Evolutionary conservation across 2,329 filamentous ascomycete species (phyloP).

Genomic region (Phaeosphaeria sp.): DNA sequence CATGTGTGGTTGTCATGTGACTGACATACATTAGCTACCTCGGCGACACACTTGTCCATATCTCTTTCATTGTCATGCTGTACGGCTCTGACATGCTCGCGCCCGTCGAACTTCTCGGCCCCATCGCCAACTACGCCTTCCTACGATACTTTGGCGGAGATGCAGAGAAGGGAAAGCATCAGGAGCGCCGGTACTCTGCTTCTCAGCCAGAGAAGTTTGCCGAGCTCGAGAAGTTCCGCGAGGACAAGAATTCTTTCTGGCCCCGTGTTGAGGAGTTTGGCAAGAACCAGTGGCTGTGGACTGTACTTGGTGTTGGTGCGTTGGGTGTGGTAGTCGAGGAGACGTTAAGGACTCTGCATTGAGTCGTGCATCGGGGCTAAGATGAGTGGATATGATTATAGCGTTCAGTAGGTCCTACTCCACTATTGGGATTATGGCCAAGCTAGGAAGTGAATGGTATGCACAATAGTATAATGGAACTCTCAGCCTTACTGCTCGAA

Average conservation of each 20-base stretch:
- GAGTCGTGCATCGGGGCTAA: background rate
- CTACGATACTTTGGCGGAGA: constrained; percentile 65
- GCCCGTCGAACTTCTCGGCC: constrained; percentile 62
- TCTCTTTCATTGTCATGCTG: constrained; percentile 65
- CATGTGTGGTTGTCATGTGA: background rate
- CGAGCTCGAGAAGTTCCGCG: constrained; percentile 60
- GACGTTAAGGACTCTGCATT: constrained; percentile 41
- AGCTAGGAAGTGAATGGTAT: background rate
- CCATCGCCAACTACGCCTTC: constrained; percentile 65
- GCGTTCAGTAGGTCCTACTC: background rate
- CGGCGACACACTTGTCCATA: constrained; percentile 65
- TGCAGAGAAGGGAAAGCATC: constrained; percentile 60
- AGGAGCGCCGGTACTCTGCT: constrained; percentile 60
- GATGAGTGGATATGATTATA: background rate
- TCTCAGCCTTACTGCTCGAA: too few species aligned
- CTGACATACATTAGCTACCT: constrained; percentile 57
- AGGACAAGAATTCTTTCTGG: constrained; percentile 67
- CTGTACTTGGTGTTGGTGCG: constrained; percentile 58
- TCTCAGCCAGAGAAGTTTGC: constrained; percentile 59
- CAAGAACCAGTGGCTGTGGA: constrained; percentile 64
- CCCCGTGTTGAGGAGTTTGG: constrained; percentile 56
- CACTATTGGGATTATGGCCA: background rate
- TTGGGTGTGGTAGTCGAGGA: constrained; percentile 58
- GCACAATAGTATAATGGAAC: background rate
- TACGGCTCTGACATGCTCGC: constrained; percentile 62